Evolutionary conservation across 2,329 filamentous ascomycete genomes (phyloP).

Genomic region (Stachybotrys echinatus): DNA sequence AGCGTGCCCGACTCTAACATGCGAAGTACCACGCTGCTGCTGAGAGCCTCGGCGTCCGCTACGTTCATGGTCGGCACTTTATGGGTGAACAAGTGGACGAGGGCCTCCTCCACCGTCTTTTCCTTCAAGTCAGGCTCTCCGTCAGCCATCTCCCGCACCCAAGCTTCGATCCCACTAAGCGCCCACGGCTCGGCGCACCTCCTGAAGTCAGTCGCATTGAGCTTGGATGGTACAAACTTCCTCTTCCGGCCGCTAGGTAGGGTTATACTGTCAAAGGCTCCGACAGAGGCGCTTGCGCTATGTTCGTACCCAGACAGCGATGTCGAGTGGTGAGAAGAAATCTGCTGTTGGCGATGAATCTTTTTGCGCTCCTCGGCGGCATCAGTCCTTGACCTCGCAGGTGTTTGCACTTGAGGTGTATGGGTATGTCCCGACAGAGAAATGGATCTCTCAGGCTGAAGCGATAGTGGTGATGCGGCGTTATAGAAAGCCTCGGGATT

Average conservation of each 20-base stretch:
- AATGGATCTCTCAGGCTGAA: slow-evolving; percentile 63
- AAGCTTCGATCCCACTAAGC: slow-evolving; percentile 76
- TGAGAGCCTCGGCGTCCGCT: slow-evolving; percentile 86
- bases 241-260: slow-evolving; percentile 74
- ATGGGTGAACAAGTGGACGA: slow-evolving; percentile 83
- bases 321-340: slow-evolving; percentile 44
- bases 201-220: slow-evolving; percentile 74
- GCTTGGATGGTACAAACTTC: slow-evolving; percentile 80
- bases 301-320: slow-evolving; percentile 54
- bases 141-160: slow-evolving; percentile 86
- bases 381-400: slow-evolving; percentile 91
- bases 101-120: slow-evolving; percentile 78
- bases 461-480: slow-evolving; percentile 25
- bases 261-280: slow-evolving; percentile 74
- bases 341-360: slow-evolving; percentile 46
- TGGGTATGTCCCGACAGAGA: slow-evolving; percentile 80
- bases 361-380: slow-evolving; percentile 66
- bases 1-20: slow-evolving; percentile 78
- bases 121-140: slow-evolving; percentile 84
- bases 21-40: slow-evolving; percentile 67
- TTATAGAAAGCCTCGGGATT: slow-evolving; percentile 47
- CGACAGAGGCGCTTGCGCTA: slow-evolving; percentile 45
- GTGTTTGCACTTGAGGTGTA: slow-evolving; percentile 71
- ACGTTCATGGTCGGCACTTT: slow-evolving; percentile 99
- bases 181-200: slow-evolving; percentile 91